Evolutionary conservation across 306 rosid species (phyloP), one percentile per base, ranked within the genome.

Genomic region (Pachyrhizus erosus): DNA sequence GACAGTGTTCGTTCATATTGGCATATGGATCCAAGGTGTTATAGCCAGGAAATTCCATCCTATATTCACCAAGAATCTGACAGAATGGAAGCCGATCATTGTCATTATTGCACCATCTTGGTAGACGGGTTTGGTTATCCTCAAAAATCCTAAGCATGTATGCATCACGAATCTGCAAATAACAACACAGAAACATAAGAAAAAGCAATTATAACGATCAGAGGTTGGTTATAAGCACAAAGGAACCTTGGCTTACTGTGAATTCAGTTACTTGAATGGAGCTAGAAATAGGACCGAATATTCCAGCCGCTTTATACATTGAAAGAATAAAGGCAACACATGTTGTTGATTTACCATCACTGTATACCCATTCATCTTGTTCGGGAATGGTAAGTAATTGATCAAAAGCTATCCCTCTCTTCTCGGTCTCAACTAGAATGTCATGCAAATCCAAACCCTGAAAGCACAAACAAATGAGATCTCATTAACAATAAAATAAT

Each of bases 291-390:
- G 98, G 90, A 1, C 94, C 93, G 3, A 96, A 90, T 42, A 96
- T 73, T 77, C 99, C 98, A 37, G 99, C 98, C 75, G 88, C 99
- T 80, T 96, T 96, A 51, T 96, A 96, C 99, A 96, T 96, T 51
- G 96, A 82, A 67, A 96, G 99, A 81, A 93, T 91, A 64, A 96
- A 96, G 77, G 97, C 90, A 48, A 96, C 98, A 61, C 99, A 96
- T 18, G 99, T 93, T 20, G 98, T 96, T 7, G 99, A 93, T 83
- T 93, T 96, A 51, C 99, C 99, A 84, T 96, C 99, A 43, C 98
- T 96, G 86, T 96, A 96, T 8, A 86, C 89, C 98, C 99, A 93
- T 23, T 96, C 99, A 87, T 96, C 99, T 91, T 91, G 87, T 83
- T 96, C 98, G 8, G 99, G 99, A 89, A 93, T 89, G 6, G 98